Evolutionary conservation across 2,329 filamentous ascomycete species (phyloP).

Genomic region (Pyrenophora graminea): DNA sequence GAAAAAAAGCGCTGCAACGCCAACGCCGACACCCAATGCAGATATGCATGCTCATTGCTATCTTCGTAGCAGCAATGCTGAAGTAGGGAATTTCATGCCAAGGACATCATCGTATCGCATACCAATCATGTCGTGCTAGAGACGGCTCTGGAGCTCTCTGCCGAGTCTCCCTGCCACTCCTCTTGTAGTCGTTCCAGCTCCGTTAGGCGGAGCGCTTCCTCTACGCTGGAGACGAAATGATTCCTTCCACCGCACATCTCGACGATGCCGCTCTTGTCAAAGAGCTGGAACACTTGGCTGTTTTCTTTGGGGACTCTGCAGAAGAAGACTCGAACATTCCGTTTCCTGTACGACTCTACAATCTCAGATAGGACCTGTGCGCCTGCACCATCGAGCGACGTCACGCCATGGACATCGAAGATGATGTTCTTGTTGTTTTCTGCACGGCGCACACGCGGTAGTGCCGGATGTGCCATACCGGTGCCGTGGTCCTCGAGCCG

Average conservation of each 20-base stretch:
- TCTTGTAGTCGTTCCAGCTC: conserved; percentile 67
- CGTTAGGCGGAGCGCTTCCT: conserved; percentile 79
- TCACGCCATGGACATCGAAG: conserved; percentile 98
- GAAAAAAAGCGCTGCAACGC: too few relatives aligned
- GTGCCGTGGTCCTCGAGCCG: conserved; percentile 92
- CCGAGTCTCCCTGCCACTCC: conserved; percentile 35
- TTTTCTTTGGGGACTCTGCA: conserved; percentile 58
- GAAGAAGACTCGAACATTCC: conserved; percentile 79
- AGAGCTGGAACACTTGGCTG: conserved; percentile 69
- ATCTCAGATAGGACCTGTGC: conserved; percentile 92
- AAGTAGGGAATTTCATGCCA: too few relatives aligned
- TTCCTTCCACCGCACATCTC: conserved; percentile 75
- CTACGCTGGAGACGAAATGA: conserved; percentile 81
- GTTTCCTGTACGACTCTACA: conserved; percentile 75
- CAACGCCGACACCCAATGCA: too few relatives aligned
- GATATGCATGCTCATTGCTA: too few relatives aligned
- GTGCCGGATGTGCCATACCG: conserved; percentile 77
- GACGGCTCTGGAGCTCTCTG: conserved; percentile 25
- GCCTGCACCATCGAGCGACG: conserved; percentile 88
- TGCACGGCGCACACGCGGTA: conserved; percentile 76
- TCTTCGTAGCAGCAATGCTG: too few relatives aligned
- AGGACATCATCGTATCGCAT: too few relatives aligned
- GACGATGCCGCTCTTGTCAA: conserved; percentile 81
- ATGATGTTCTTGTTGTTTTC: conserved; percentile 90
- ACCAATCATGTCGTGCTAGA: conserved; percentile 10